These are phyloP conservation scores for Grosmannia huntii DNA, from an alignment of 2,329 filamentous ascomycete genomes.

Conservation along the genomic window DNA sequence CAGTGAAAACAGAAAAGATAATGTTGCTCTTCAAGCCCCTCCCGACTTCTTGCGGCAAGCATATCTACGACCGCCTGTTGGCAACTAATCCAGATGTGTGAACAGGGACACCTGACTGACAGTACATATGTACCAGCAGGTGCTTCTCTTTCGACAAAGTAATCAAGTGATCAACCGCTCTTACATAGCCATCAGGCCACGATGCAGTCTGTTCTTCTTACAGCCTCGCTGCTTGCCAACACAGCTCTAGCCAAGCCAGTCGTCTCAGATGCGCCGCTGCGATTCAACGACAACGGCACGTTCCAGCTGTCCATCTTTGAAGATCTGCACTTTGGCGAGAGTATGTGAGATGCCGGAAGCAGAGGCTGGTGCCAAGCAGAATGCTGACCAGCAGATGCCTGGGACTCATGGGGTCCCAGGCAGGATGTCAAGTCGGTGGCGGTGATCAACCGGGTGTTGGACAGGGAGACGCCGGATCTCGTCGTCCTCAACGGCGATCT, in stretches of 20 bases:
- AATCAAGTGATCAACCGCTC: too few species aligned
- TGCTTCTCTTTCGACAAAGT: too few species aligned
- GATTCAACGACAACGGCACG: constrained; percentile 29
- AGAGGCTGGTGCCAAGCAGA: too few species aligned
- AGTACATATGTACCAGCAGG: too few species aligned
- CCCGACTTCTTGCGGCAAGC: too few species aligned
- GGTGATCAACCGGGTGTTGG: constrained; percentile 23
- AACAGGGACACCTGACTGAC: too few species aligned
- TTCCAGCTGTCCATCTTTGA: constrained; percentile 50
- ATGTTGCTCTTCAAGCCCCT: too few species aligned
- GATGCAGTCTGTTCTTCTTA: not conserved
- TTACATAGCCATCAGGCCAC: not conserved
- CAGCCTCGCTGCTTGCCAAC: not conserved
- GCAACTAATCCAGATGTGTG: too few species aligned
- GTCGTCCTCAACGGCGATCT: constrained; percentile 52
- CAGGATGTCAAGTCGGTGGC: constrained; percentile 23
- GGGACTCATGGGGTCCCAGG: constrained; percentile 23
- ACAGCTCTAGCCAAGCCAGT: not conserved
- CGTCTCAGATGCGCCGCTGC: constrained; percentile 1
- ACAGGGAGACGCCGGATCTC: constrained; percentile 26
- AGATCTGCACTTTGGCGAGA: constrained; percentile 61
- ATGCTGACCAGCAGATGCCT: constrained; percentile 23
- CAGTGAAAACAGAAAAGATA: too few species aligned
- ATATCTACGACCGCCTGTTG: too few species aligned
- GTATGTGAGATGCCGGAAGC: constrained; percentile 21